Conservation (phyloP, 306 rosid species). For the Neltuma alba region DNA sequence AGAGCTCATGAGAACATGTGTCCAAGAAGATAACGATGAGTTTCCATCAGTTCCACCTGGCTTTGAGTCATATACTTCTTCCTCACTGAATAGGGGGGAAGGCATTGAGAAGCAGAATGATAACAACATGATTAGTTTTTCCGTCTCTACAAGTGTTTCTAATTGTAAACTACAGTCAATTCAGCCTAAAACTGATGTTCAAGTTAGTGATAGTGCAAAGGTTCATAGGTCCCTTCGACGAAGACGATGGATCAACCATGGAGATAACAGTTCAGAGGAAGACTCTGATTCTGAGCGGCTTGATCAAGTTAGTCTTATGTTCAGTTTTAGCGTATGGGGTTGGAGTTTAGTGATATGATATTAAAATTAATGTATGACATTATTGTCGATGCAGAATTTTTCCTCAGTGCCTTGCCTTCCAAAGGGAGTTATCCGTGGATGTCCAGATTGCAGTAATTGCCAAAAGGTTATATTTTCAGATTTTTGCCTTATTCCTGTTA, state of each 20-base stretch:
- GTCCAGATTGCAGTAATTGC: conserved; percentile 81
- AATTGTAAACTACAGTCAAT: conserved; percentile 49
- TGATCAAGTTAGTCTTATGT: conserved; percentile 65
- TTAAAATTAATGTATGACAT: conserved; percentile 10
- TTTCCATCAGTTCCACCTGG: conserved; percentile 98
- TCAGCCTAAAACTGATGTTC: conserved; percentile 53
- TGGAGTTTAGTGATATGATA: conserved; percentile 33
- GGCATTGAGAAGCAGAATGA: conserved; percentile 53
- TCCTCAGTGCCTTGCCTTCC: conserved; percentile 60
- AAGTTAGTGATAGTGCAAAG: conserved; percentile 53
- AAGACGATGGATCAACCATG: conserved; percentile 69
- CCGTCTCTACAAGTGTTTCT: conserved; percentile 50
- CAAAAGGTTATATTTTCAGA: conserved; percentile 67
- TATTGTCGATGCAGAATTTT: conserved; percentile 65
- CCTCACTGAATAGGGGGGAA: conserved; percentile 57
- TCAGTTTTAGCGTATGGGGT: conserved; percentile 26
- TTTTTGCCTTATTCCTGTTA: conserved; percentile 16
- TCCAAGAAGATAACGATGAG: conserved; percentile 90
- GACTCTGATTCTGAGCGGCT: conserved; percentile 66
- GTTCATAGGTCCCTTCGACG: conserved; percentile 69
- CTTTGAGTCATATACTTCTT: conserved; percentile 84
- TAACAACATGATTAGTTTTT: conserved; percentile 49
- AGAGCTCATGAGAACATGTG: conserved; percentile 76
- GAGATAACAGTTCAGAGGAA: conserved; percentile 61
- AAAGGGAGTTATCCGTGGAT: conserved; percentile 90